Evolutionary conservation across 495 filamentous ascomycete species (phyloP).

Genomic region (Chlorociboria aeruginascens): DNA sequence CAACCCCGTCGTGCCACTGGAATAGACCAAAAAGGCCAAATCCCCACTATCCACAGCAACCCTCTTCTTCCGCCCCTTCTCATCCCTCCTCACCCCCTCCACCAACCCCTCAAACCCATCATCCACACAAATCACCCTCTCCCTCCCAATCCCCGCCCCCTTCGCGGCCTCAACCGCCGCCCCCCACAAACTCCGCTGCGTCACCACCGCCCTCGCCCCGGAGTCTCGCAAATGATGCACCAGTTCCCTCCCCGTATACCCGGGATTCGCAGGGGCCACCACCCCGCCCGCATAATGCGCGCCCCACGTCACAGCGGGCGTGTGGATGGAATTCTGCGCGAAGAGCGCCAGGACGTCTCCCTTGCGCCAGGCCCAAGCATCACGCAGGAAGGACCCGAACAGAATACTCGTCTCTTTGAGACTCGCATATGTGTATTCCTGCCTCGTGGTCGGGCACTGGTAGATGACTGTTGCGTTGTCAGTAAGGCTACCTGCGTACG

Average conservation of each 20-base stretch:
- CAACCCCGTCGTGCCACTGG: slow-evolving; percentile 67
- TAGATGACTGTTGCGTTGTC: slow-evolving; percentile 9
- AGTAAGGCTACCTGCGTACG: neutral
- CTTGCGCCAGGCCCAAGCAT: slow-evolving; percentile 59
- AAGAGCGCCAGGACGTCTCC: slow-evolving; percentile 62
- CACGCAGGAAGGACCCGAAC: slow-evolving; percentile 67
- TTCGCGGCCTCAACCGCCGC: slow-evolving; percentile 57
- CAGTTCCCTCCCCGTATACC: slow-evolving; percentile 65
- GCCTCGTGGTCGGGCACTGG: neutral
- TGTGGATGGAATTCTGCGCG: slow-evolving; percentile 65
- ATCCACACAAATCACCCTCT: slow-evolving; percentile 37
- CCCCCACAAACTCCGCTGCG: slow-evolving; percentile 39
- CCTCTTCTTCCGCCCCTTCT: slow-evolving; percentile 17
- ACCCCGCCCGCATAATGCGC: slow-evolving; percentile 72
- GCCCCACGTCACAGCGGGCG: slow-evolving; percentile 59
- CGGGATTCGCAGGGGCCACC: slow-evolving; percentile 74
- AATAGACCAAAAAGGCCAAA: slow-evolving; percentile 41
- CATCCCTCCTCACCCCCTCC: slow-evolving; percentile 21
- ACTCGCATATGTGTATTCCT: slow-evolving; percentile 56
- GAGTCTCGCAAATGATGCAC: slow-evolving; percentile 65
- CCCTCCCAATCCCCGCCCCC: slow-evolving; percentile 46
- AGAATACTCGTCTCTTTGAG: slow-evolving; percentile 49
- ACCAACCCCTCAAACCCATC: slow-evolving; percentile 31
- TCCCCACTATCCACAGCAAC: slow-evolving; percentile 23
- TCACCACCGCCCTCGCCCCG: slow-evolving; percentile 51